Evolutionary conservation across 208 protist species (phyloP), one percentile per base, ranked within the genome.

Genomic region (Acanthamoeba lugdunensis): DNA sequence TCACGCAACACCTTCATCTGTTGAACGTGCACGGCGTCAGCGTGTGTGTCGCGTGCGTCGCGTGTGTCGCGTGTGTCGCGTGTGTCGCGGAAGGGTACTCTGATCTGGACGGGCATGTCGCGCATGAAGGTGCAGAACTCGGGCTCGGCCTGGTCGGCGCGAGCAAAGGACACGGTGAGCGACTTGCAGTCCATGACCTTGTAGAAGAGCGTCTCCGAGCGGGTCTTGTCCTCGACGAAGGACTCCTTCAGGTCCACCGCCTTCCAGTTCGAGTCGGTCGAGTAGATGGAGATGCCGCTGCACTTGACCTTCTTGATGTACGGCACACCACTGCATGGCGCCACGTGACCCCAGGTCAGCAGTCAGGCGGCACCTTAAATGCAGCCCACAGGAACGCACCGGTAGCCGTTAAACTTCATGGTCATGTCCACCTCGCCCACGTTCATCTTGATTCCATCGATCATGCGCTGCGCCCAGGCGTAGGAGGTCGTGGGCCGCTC

Each of bases 381-480:
- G n/a, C n/a, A n/a, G n/a, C n/a, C n/a, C n/a, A n/a, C n/a, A n/a
- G n/a, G n/a, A n/a, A 56, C 75, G 48, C 21, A 84, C 75, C 45
- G 75, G 56, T 90, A 90, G 5, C 84, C 84, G 41, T 90, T 90
- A 8, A 90, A 50, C 6, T 90, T 28, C 84, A 90, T 71, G n/a
- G 84, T 90, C 84, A 90, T 90, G 54, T 90, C 41, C 25, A 90
- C 84, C 30, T 90, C 56, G n/a, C 33, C 33, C 84, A 90, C 84
- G 56, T 67, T 90, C 84, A 90, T 90, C 84, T 90, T 90, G n/a
- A 90, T 90, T 2, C 84, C 84, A 69, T 90, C 84, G 23, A 90
- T 90, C 28, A 63, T 73, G 2, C 58, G n/a, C 58, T 90, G 84
- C 30, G 58, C 84, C 52, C 52, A 90, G 9, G 56, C 84, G 41